Evolutionary conservation across 2,329 filamentous ascomycete species (phyloP).

Genomic region (Podosphaera fusca): DNA sequence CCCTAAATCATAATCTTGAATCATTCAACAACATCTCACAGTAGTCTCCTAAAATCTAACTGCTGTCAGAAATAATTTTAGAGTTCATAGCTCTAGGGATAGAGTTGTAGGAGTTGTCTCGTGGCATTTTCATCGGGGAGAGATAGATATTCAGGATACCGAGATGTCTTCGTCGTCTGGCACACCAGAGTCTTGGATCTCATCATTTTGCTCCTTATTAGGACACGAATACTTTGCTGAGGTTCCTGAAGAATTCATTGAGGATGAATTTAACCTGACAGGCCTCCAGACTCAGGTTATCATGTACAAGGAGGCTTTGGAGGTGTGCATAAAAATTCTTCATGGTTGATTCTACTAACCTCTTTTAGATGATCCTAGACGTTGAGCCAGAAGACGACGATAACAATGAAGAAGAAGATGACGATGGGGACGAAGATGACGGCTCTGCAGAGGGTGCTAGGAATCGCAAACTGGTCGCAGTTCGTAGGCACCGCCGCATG

Average conservation of each 20-base stretch:
- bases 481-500: conserved; percentile 62
- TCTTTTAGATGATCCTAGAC: conserved; percentile 68
- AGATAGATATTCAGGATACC: background rate
- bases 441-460: conserved; percentile 36
- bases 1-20: background rate
- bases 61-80: background rate
- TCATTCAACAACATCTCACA: background rate
- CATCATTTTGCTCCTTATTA: conserved; percentile 82
- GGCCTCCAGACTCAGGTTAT: conserved; percentile 85
- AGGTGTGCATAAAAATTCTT: conserved; percentile 25
- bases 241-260: conserved; percentile 96
- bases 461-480: conserved; percentile 24
- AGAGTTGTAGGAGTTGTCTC: background rate
- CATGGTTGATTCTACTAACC: conserved; percentile 5
- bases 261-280: conserved; percentile 98
- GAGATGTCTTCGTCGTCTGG: conserved; percentile 17
- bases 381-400: conserved; percentile 90
- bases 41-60: background rate
- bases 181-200: conserved; percentile 72
- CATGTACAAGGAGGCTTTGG: conserved; percentile 96
- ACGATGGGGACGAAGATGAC: conserved; percentile 47
- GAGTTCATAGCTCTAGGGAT: background rate
- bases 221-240: conserved; percentile 98
- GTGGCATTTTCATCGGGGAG: background rate
- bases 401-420: conserved; percentile 46